Evolutionary conservation across 2,329 filamentous ascomycete species (phyloP).

Genomic region (Xylaria sp.): DNA sequence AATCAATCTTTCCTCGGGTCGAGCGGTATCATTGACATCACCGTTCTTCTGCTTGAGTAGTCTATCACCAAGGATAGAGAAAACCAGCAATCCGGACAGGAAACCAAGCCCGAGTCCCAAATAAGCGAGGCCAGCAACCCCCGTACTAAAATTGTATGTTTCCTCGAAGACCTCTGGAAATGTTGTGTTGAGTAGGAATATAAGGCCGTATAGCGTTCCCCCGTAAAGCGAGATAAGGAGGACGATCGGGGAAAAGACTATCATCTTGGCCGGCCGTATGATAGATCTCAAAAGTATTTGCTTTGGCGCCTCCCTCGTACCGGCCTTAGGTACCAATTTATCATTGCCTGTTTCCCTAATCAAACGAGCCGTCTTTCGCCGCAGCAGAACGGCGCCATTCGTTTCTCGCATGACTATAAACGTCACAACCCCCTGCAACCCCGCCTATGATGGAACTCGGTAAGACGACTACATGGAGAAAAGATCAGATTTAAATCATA

Average conservation of each 20-base stretch:
- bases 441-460: background rate
- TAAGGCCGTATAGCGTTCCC: constrained; percentile 22
- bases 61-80: constrained; percentile 30
- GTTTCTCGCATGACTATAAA: constrained; percentile 31
- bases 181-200: constrained; percentile 32
- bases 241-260: constrained; percentile 31
- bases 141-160: constrained; percentile 21
- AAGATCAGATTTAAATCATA: constrained; percentile 35
- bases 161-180: constrained; percentile 30
- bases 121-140: constrained; percentile 27
- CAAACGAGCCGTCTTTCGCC: constrained; percentile 22
- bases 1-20: constrained; percentile 30
- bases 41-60: constrained; percentile 19
- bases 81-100: constrained; percentile 20
- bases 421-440: constrained; percentile 3
- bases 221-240: constrained; percentile 29
- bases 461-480: background rate
- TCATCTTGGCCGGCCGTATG: constrained; percentile 29
- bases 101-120: constrained; percentile 29
- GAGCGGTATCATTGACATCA: background rate
- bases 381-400: constrained; percentile 15
- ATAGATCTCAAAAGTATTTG: constrained; percentile 23
- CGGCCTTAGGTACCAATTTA: constrained; percentile 7
- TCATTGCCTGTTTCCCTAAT: constrained; percentile 30
- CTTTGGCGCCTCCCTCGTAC: background rate